Evolutionary conservation across 2,329 filamentous ascomycete genomes (phyloP), one percentile per base, ranked within the genome.

Genomic region (Gaeumannomyces tritici): DNA sequence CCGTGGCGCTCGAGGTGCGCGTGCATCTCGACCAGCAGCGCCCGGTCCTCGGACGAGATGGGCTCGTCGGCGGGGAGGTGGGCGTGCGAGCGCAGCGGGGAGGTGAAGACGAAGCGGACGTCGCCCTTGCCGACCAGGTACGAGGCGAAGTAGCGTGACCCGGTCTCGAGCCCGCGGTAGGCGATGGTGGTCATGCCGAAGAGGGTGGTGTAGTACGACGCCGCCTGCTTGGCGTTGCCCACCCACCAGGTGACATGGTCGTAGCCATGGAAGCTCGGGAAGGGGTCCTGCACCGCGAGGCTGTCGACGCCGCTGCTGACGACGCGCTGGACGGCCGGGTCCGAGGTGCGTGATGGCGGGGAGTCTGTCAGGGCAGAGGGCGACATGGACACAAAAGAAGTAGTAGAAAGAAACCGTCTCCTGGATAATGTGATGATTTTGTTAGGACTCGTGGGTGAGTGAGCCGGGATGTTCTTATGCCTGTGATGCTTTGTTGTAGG

Each of bases 161-260:
- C 91, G 0, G 93, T 97, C 75, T 97, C 93, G 6, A 97, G 86
- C 6, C 93, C 93, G 55, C 84, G 84, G 75, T 96, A 96, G 65
- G 93, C 93, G 63, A 96, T 76, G 26, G 84, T 85, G 70, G 84
- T 80, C 79, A 97, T 96, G 62, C 91, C 93, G 79, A 97, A 92
- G 67, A 92, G 89, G 13, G 85, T 88, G 68, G 89, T 88, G 77
- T 96, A 97, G 78, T 91, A 97, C 18, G 89, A 84, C 54, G 93
- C 93, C 3, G 92, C 91, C 79, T 97, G 93, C 78, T 97, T 97
- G 69, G 93, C 93, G 73, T 98, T 98, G 72, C 93, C 92, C 33
- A 97, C 93, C 79, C 91, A 96, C 93, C 93, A 97, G 68, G 91
- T 93, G 63, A 96, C 85, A 75, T 96, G 90, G 76, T 96, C 91